Conservation (phyloP, 768 basidiomycete genomes). For the Mycena capillaripes region DNA sequence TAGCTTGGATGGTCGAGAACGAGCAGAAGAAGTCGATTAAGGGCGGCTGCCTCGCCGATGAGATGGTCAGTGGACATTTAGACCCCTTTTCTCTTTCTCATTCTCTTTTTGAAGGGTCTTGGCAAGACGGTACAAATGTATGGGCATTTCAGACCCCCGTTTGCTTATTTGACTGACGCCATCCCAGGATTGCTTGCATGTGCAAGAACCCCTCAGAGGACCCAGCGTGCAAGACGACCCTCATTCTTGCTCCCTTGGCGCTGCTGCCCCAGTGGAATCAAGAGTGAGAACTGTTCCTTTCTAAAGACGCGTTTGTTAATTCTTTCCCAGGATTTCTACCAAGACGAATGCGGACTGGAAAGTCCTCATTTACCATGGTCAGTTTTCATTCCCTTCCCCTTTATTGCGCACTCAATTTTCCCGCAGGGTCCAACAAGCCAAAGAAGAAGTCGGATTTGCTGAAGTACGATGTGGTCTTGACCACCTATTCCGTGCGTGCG, state of each 20-base stretch:
- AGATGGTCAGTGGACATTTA: constrained; percentile 65
- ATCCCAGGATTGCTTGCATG: constrained; percentile 69
- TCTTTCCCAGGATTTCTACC: constrained; percentile 55
- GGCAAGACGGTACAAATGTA: constrained; percentile 65
- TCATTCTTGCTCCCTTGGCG: constrained; percentile 77
- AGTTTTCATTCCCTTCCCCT: neutral
- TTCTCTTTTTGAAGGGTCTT: neutral
- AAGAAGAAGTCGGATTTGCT: constrained; percentile 63
- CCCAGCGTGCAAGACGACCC: constrained; percentile 68
- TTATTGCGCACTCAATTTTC: constrained; percentile 12
- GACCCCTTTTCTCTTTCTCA: too few relatives aligned
- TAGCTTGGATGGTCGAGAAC: constrained; percentile 73
- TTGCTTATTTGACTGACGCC: neutral
- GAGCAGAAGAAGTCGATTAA: constrained; percentile 53
- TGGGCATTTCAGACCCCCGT: constrained; percentile 25
- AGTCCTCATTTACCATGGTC: constrained; percentile 77
- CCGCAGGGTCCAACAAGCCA: constrained; percentile 60
- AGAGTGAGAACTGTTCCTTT: constrained; percentile 46
- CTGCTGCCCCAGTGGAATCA: constrained; percentile 77
- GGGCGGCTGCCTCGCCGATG: constrained; percentile 66
- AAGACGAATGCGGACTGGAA: constrained; percentile 64
- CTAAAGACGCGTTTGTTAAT: neutral
- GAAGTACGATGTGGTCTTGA: constrained; percentile 74
- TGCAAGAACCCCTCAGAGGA: constrained; percentile 66
- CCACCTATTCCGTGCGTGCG: constrained; percentile 59